Percentiles rank a stretch among this genome's conserved stretches.
Conservation (phyloP, 78 protist species). For the Pigoraptor vietnamica region DNA sequence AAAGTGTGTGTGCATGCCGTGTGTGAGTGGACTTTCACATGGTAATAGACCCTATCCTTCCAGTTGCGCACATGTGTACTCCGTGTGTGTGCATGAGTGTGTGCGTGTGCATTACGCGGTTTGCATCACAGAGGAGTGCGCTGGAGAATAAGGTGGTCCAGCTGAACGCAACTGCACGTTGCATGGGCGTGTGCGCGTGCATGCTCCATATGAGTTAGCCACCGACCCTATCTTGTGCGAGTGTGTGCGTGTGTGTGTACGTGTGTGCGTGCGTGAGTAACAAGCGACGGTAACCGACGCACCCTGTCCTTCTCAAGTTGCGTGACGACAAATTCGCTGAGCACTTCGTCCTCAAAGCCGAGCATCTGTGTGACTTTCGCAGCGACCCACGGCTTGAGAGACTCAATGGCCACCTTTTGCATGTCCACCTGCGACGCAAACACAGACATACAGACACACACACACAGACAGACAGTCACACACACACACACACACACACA, state of each 20-base stretch:
- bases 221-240: background rate
- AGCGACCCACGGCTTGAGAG: slow-evolving; percentile 44
- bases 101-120: no score
- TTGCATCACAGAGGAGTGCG: no score
- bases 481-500: background rate
- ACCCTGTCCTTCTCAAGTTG: slow-evolving; percentile 11
- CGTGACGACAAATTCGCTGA: background rate
- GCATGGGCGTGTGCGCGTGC: no score
- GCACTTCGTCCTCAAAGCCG: slow-evolving; percentile 52
- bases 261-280: no score
- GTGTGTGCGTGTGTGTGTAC: no score
- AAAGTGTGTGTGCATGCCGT: background rate
- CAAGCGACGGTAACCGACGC: background rate
- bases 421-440: slow-evolving; percentile 28
- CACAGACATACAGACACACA: background rate
- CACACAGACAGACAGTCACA: background rate
- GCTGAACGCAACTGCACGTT: no score
- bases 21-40: no score
- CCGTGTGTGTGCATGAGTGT: no score
- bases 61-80: no score
- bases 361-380: slow-evolving; percentile 9
- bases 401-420: slow-evolving; percentile 29
- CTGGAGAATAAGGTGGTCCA: no score
- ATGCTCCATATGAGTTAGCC: no score
- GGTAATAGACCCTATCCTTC: no score